Conservation (phyloP, 169 alveolate genomes). For the Eimeria mitis region DNA sequence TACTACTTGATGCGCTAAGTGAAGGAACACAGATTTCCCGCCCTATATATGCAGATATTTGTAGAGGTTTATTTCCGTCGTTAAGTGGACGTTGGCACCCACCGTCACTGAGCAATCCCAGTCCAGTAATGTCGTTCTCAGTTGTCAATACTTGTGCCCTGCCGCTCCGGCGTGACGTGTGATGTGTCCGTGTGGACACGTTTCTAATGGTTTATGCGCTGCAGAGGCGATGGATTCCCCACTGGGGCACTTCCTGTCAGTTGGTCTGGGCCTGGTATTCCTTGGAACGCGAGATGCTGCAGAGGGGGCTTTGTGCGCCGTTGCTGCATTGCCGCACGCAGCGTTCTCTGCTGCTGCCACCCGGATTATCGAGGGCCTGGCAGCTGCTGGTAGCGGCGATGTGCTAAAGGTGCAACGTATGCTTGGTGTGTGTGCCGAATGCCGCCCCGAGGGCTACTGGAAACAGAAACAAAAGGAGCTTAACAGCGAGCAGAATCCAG, state of each 20-base stretch:
- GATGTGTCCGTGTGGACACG: background rate
- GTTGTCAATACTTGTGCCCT: background rate
- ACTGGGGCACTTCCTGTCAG: slow-evolving; percentile 84
- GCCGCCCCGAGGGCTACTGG: slow-evolving; percentile 75
- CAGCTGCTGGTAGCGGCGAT: slow-evolving; percentile 99
- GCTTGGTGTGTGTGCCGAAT: slow-evolving; percentile 88
- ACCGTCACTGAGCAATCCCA: background rate
- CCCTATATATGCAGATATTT: background rate
- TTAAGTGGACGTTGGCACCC: background rate
- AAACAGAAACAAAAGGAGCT: slow-evolving; percentile 43
- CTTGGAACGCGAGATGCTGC: slow-evolving; percentile 95
- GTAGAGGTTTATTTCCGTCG: background rate
- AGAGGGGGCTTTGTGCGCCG: slow-evolving; percentile 95
- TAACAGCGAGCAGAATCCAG: slow-evolving; percentile 83
- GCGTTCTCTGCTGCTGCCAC: slow-evolving; percentile 79
- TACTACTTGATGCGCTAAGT: background rate
- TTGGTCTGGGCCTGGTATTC: slow-evolving; percentile 95
- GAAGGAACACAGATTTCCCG: background rate
- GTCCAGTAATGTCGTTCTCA: background rate
- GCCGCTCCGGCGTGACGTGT: background rate
- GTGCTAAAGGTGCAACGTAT: slow-evolving; percentile 97
- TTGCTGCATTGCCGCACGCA: slow-evolving; percentile 88
- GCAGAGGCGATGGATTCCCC: slow-evolving; percentile 80
- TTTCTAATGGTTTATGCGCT: slow-evolving; percentile 15
- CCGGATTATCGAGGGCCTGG: slow-evolving; percentile 90